Evolutionary conservation across 2,329 filamentous ascomycete genomes (phyloP).

Genomic region (Claviceps paspali): DNA sequence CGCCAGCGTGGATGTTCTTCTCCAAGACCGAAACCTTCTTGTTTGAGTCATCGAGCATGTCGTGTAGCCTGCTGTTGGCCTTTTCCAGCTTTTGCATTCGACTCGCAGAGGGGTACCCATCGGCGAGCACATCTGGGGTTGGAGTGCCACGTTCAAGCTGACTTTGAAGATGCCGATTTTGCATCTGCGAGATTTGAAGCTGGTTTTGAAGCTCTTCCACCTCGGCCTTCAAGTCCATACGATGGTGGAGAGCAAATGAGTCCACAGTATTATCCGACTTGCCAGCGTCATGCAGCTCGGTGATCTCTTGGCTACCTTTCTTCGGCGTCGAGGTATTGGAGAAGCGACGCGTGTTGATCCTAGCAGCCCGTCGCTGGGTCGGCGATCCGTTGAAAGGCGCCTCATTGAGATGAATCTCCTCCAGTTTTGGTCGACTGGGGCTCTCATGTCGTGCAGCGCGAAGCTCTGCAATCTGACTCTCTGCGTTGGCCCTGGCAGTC

Average conservation of each 20-base stretch:
- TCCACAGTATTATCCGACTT: conserved; percentile 74
- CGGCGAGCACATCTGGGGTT: conserved; percentile 49
- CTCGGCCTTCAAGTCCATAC: conserved; percentile 81
- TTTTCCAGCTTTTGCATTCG: conserved; percentile 85
- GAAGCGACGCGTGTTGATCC: conserved; percentile 39
- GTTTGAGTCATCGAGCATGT: conserved; percentile 84
- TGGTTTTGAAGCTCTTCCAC: conserved; percentile 89
- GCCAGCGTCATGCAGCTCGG: conserved; percentile 53
- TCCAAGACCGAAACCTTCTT: conserved; percentile 87
- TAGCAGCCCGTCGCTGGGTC: conserved; percentile 46
- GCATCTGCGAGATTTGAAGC: conserved; percentile 86
- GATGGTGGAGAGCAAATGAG: conserved; percentile 68
- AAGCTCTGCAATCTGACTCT: conserved; percentile 66
- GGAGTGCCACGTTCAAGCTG: conserved; percentile 61
- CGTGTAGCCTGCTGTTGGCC: conserved; percentile 80
- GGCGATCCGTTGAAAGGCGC: conserved; percentile 61
- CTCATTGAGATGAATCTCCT: conserved; percentile 79
- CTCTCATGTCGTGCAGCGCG: conserved; percentile 58
- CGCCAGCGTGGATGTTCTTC: conserved; percentile 70
- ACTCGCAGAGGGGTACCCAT: conserved; percentile 64
- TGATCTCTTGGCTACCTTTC: conserved; percentile 48
- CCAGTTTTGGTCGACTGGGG: conserved; percentile 58
- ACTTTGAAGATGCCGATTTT: conserved; percentile 80
- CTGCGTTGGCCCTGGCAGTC: conserved; percentile 67
- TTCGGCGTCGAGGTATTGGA: conserved; percentile 68